Evolutionary conservation across 352 stramenopile species (phyloP).

Genomic region (Globisporangium uncinulatum): DNA sequence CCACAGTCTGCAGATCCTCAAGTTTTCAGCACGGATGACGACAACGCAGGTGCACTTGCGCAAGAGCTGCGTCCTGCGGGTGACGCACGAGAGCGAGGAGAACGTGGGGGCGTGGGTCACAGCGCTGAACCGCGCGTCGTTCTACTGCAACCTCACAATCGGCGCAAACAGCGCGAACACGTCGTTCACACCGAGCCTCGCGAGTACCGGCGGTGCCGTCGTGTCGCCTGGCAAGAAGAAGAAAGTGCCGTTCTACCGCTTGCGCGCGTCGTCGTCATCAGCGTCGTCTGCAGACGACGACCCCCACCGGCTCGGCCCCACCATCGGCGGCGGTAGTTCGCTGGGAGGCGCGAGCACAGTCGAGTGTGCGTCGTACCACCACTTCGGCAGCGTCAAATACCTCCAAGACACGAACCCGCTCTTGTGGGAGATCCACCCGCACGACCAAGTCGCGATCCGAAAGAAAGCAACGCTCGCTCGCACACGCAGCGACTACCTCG

Average conservation of each 20-base stretch:
- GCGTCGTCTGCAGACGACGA: conserved; percentile 34
- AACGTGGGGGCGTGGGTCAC: conserved; percentile 49
- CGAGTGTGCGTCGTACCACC: conserved; percentile 39
- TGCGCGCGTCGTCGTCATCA: conserved; percentile 44
- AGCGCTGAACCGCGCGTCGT: conserved; percentile 63
- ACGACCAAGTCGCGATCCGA: conserved; percentile 64
- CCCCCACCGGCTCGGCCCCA: conserved; percentile 4
- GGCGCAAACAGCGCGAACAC: conserved; percentile 26
- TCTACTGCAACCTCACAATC: conserved; percentile 53
- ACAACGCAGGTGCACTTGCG: conserved; percentile 48
- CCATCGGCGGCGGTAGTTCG: conserved; percentile 3
- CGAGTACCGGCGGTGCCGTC: conserved; percentile 1
- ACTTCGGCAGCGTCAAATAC: conserved; percentile 74
- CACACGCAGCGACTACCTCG: conserved; percentile 53
- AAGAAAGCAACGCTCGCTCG: conserved; percentile 55
- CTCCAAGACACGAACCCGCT: conserved; percentile 72
- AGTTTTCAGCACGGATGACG: conserved; percentile 66
- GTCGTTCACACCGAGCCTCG: conserved; percentile 20
- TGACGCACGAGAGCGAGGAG: conserved; percentile 51
- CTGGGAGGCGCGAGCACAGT: conserved; percentile 13
- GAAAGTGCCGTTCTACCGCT: conserved; percentile 45
- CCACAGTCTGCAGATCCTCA: conserved; percentile 56
- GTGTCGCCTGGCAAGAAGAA: conserved; percentile 30
- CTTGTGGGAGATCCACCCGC: conserved; percentile 81
- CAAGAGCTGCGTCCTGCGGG: conserved; percentile 59